Base-by-base conservation (phyloP, 805 yeast species). In the Lachancea meyersii region DNA sequence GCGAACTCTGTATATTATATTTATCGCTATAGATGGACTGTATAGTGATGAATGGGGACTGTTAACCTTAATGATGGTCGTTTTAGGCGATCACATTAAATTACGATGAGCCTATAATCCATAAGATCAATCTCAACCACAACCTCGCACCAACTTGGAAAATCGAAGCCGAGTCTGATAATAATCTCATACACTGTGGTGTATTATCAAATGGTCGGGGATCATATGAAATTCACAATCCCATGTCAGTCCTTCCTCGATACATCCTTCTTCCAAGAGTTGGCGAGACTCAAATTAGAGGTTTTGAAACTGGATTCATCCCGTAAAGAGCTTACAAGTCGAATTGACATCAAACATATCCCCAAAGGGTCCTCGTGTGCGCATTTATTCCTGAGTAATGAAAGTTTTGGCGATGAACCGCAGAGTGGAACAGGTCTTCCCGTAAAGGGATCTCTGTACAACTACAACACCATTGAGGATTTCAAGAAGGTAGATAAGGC, bases 401-500 rank as follows among this genome's bases (percentile, higher is more conserved):
- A 54, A 7, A 63, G 74, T 42, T 72, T 73, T 41, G 45, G 43
- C 32, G 19, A 5, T 16, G 48, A 48, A 14, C 11, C 52, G 13
- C 38, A 31, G n/a, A 32, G 13, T 3, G 53, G 44, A 13, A 49
- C 34, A 3, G 30, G 47, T 5, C 18, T 21, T 8, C 47, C 44
- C 11, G 26, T 58, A 1, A 30, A 38, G 1, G 85, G 84, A 1
- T 40, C 48, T 17, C 48, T 80, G 18, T 54, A 64, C 34, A 88
- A 88, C 58, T 76, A 79, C 35, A 93, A 93, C 62, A 86, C 96
- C 0, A 69, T 88, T 26, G 96, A 91, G 51, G 88, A 86, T 49
- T 93, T 93, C 65, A 86, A 82, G 55, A 61, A 61, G 16, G 52
- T 77, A 0, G 82, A 86, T 55, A 93, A 91, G 62, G 69, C 70